These are phyloP conservation scores for Mycosphaerella sp. DNA, from an alignment of 2,329 filamentous ascomycete genomes.

Conservation along the genomic window DNA sequence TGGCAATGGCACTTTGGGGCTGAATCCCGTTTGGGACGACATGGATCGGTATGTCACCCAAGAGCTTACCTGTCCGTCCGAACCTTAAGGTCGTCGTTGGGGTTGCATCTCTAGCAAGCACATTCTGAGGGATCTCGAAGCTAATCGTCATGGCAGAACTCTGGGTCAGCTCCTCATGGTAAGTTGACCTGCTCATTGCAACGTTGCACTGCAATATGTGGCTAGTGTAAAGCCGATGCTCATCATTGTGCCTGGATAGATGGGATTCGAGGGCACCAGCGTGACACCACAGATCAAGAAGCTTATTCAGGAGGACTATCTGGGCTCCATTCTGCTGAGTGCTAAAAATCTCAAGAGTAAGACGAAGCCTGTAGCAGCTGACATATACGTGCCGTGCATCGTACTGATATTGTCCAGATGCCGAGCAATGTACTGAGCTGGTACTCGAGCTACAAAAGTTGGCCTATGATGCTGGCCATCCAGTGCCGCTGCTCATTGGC, in stretches of 20 bases:
- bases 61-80: neutral
- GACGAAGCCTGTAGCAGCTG: constrained; percentile 20
- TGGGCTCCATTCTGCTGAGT: constrained; percentile 79
- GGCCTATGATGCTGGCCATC: constrained; percentile 82
- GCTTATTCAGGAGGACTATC: constrained; percentile 74
- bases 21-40: constrained; percentile 59
- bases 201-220: constrained; percentile 4
- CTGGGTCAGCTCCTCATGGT: constrained; percentile 39
- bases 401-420: constrained; percentile 54
- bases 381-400: neutral
- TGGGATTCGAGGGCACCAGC: constrained; percentile 80
- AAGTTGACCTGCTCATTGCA: constrained; percentile 13
- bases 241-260: constrained; percentile 36
- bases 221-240: constrained; percentile 9
- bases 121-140: constrained; percentile 7
- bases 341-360: constrained; percentile 80
- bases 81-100: neutral
- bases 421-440: constrained; percentile 78
- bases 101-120: constrained; percentile 1
- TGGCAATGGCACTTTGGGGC: constrained; percentile 32
- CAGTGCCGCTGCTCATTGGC: constrained; percentile 80
- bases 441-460: constrained; percentile 90
- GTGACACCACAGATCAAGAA: constrained; percentile 76
- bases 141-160: constrained; percentile 39
- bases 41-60: constrained; percentile 60